Conservation (phyloP, 73 alveolate species). For the Tetrahymena elliotti region DNA sequence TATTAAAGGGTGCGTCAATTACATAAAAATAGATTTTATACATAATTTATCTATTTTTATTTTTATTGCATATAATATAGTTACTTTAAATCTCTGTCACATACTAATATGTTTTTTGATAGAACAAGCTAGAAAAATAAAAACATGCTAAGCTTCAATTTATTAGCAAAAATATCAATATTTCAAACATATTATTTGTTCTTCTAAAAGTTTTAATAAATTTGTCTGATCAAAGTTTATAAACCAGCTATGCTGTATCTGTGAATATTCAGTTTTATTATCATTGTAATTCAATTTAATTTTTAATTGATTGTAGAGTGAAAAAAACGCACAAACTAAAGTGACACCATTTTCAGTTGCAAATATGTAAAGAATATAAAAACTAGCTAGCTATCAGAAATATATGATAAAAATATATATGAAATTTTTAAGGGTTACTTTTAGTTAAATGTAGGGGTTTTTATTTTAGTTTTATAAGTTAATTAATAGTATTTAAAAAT, state of each 20-base stretch:
- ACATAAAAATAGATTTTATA: neutral
- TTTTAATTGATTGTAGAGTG: neutral
- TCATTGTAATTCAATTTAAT: too few relatives aligned
- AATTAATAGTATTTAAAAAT: too few relatives aligned
- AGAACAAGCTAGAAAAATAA: neutral
- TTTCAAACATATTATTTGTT: too few relatives aligned
- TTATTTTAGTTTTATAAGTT: too few relatives aligned
- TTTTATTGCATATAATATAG: neutral
- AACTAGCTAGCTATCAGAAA: too few relatives aligned
- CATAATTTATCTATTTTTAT: neutral
- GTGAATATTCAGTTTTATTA: neutral
- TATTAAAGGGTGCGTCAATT: neutral
- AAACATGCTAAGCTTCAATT: neutral
- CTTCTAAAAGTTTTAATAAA: neutral
- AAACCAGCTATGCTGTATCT: neutral
- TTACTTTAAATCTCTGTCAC: neutral
- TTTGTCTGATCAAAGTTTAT: neutral
- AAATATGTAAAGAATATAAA: too few relatives aligned
- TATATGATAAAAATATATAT: too few relatives aligned
- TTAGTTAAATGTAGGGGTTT: too few relatives aligned
- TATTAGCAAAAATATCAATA: too few relatives aligned
- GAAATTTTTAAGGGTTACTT: too few relatives aligned
- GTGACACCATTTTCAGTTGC: too few relatives aligned
- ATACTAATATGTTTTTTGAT: neutral
- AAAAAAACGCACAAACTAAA: neutral